These are phyloP conservation scores for Deinandra increscens DNA, from an alignment of 129 eudicot species.

Conservation along the genomic window DNA sequence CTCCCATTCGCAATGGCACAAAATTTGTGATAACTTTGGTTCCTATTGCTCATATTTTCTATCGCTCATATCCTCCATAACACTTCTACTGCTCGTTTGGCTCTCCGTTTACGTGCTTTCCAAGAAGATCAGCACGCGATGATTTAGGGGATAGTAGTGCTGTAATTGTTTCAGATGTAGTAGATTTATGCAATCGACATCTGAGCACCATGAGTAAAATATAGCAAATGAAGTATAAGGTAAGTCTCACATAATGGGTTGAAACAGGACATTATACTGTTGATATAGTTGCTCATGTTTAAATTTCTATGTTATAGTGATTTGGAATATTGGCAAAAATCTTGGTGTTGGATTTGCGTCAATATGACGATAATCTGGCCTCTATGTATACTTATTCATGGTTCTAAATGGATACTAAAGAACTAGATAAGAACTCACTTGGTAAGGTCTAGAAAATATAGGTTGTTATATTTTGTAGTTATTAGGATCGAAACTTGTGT, in stretches of 20 bases:
- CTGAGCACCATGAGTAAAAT: neutral
- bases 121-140: slow-evolving; percentile 34
- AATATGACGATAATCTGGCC: neutral
- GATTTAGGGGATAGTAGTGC: neutral
- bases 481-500: too few species aligned
- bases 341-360: neutral
- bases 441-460: too few species aligned
- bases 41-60: slow-evolving; percentile 47
- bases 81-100: slow-evolving; percentile 56
- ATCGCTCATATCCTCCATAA: slow-evolving; percentile 45
- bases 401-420: too few species aligned
- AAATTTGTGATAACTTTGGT: slow-evolving; percentile 49
- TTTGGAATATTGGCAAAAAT: neutral
- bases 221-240: too few species aligned
- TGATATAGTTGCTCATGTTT: neutral
- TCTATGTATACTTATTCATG: neutral
- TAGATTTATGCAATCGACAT: neutral
- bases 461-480: too few species aligned
- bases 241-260: neutral
- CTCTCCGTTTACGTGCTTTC: slow-evolving; percentile 50
- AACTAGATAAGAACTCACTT: too few species aligned
- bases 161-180: neutral
- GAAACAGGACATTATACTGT: neutral
- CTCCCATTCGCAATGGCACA: slow-evolving; percentile 50
- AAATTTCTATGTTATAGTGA: neutral